Base-by-base conservation (phyloP, 2,329 filamentous ascomycete genomes). In the Trichoderma asperellum region DNA sequence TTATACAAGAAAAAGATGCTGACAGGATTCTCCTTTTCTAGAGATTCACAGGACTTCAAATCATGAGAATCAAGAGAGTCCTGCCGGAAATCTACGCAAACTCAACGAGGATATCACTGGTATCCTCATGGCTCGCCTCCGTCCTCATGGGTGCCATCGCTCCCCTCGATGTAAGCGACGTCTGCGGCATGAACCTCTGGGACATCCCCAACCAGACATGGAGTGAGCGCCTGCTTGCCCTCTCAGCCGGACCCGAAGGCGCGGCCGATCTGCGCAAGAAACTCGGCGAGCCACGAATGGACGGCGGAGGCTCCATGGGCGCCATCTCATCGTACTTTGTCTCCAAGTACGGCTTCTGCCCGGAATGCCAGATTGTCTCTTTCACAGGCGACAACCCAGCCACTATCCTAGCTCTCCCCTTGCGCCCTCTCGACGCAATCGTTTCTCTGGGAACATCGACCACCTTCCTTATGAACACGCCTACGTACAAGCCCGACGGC, bases 11-110 rank as follows among this genome's bases (percentile, higher is more conserved):
- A 24, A 24, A 24, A 24, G 24, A 24, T 18, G 10, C 34, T 70
- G 3, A 57, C 29, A 34, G 11, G 24, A 24, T 24, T 12, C 2
- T 16, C 4, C 24, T 14, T 56, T 21, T 43, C 68, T 74, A 94
- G 92, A 91, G 96, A 71, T 99, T 99, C 83, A 98, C 95, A 32
- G 96, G 96, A n/a, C 92, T 93, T 3, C 96, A 99, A 80, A 98
- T 99, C 75, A 88, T 97, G 80, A 89, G 94, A 14, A 94, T 97
- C 79, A 90, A 91, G 73, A 87, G 89, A 68, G 92, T 92, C 73
- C 88, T 94, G 73, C 93, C 95, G 0, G 87, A 92, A 5, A 91
- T 93, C 73, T 98, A 98, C 80, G 85, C 87, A 71, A 87, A 88
- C 35, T 97, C 96, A 0, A 85, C 89, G 12, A 89, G 93, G 68